Conservation (phyloP, 768 basidiomycete species). For the Naematelia aurantialba region DNA sequence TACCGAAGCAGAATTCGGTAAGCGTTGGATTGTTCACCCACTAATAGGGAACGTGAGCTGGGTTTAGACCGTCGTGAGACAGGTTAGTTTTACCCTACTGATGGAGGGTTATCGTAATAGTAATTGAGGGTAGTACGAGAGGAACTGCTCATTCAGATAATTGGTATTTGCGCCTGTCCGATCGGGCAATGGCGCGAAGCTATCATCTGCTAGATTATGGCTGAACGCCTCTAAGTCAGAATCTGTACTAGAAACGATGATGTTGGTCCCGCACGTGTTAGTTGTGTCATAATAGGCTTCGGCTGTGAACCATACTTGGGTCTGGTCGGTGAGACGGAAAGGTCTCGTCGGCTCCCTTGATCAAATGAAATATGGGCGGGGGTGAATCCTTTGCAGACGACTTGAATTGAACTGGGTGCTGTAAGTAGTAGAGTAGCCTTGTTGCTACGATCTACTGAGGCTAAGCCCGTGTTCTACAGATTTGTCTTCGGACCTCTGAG, state of each 20-base stretch:
- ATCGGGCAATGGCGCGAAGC: slow-evolving; percentile 74
- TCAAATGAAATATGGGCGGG: slow-evolving; percentile 65
- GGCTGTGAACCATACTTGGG: slow-evolving; percentile 64
- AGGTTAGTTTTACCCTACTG: slow-evolving; percentile 83
- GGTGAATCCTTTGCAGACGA: slow-evolving; percentile 75
- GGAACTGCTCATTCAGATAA: slow-evolving; percentile 78
- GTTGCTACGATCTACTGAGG: slow-evolving; percentile 74
- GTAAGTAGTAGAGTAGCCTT: slow-evolving; percentile 75
- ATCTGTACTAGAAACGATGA: slow-evolving; percentile 73
- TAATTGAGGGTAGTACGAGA: slow-evolving; percentile 79
- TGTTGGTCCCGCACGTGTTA: slow-evolving; percentile 66
- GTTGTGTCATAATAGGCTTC: slow-evolving; percentile 65
- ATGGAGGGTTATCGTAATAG: slow-evolving; percentile 70
- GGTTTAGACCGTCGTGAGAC: slow-evolving; percentile 79
- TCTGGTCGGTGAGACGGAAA: slow-evolving; percentile 58
- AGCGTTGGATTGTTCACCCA: slow-evolving; percentile 78
- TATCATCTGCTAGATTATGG: slow-evolving; percentile 80
- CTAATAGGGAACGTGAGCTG: slow-evolving; percentile 65
- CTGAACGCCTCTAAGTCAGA: slow-evolving; percentile 80
- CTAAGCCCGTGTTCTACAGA: slow-evolving; percentile 69
- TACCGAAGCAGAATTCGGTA: slow-evolving; percentile 75
- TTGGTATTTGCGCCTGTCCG: slow-evolving; percentile 76
- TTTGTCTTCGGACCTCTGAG: slow-evolving; percentile 64
- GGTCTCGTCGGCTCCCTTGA: slow-evolving; percentile 57
- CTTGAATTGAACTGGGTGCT: slow-evolving; percentile 71